phyloP scores from a whole-genome alignment of 73 alveolate species.

The Paraurostyla sp. region DNA sequence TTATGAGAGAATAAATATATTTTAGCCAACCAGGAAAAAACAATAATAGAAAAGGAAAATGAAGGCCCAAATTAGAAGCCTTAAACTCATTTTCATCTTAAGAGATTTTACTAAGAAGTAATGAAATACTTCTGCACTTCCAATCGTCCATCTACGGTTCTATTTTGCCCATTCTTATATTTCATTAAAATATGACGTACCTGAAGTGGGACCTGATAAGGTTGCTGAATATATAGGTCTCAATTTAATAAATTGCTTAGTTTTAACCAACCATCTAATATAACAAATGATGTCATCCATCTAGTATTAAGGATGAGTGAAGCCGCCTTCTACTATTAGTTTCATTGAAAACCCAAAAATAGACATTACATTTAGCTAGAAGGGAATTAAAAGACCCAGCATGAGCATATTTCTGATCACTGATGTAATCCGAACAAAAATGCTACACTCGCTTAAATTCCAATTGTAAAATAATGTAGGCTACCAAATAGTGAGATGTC shows the following conservation, averaged over 20 bases:
- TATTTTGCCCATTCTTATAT: constrained; percentile 70
- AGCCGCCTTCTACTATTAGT: constrained; percentile 55
- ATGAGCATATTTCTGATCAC: constrained; percentile 65
- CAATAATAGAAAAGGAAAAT: background rate
- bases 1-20: background rate
- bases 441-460: constrained; percentile 47
- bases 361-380: constrained; percentile 65
- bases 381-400: constrained; percentile 75
- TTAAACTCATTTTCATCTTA: constrained; percentile 28
- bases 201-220: constrained; percentile 78
- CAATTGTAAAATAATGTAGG: constrained; percentile 68
- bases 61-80: background rate
- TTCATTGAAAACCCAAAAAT: constrained; percentile 54
- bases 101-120: constrained; percentile 22
- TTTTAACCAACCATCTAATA: constrained; percentile 57
- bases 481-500: constrained; percentile 61
- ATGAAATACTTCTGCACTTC: constrained; percentile 76
- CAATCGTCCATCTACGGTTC: constrained; percentile 70
- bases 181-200: constrained; percentile 55
- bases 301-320: constrained; percentile 70
- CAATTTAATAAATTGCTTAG: constrained; percentile 7
- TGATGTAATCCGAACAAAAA: constrained; percentile 70
- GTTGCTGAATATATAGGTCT: constrained; percentile 64
- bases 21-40: constrained; percentile 6
- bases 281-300: constrained; percentile 76